phyloP scores from a whole-genome alignment of 73 alveolate species.

The Paramecium biaurelia region DNA sequence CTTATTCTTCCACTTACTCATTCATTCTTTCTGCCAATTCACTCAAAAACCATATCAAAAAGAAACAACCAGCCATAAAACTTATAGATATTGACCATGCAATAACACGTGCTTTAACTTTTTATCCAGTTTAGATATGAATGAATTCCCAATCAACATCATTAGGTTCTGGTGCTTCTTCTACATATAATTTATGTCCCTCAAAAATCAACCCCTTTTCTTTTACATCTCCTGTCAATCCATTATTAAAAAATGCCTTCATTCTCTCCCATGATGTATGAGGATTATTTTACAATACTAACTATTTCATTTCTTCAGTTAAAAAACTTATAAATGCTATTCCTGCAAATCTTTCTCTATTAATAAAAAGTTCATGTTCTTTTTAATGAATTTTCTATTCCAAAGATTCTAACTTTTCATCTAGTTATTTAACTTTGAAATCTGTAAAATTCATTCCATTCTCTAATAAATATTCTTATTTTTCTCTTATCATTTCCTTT shows the following conservation, averaged over 20 bases:
- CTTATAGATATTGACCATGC: slow-evolving; percentile 48
- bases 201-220: slow-evolving; percentile 21
- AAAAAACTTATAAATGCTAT: slow-evolving; percentile 60
- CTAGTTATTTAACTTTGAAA: slow-evolving; percentile 47
- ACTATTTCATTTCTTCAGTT: slow-evolving; percentile 48
- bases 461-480: background rate
- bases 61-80: slow-evolving; percentile 49
- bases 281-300: slow-evolving; percentile 44
- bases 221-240: slow-evolving; percentile 31
- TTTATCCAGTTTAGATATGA: slow-evolving; percentile 52
- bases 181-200: slow-evolving; percentile 48
- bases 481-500: slow-evolving; percentile 39
- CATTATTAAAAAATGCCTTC: slow-evolving; percentile 37
- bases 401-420: slow-evolving; percentile 45
- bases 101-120: slow-evolving; percentile 47
- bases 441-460: slow-evolving; percentile 32
- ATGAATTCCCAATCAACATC: slow-evolving; percentile 67
- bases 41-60: slow-evolving; percentile 59
- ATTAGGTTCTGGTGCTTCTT: slow-evolving; percentile 66
- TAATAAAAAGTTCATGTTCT: background rate
- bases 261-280: slow-evolving; percentile 48
- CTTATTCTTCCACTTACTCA: slow-evolving; percentile 45
- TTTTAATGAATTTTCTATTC: slow-evolving; percentile 49
- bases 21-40: slow-evolving; percentile 60
- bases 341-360: slow-evolving; percentile 53